Evolutionary conservation across 768 basidiomycete species (phyloP), one percentile per base, ranked within the genome.

Genomic region (Omphalotus guepiniiformis): DNA sequence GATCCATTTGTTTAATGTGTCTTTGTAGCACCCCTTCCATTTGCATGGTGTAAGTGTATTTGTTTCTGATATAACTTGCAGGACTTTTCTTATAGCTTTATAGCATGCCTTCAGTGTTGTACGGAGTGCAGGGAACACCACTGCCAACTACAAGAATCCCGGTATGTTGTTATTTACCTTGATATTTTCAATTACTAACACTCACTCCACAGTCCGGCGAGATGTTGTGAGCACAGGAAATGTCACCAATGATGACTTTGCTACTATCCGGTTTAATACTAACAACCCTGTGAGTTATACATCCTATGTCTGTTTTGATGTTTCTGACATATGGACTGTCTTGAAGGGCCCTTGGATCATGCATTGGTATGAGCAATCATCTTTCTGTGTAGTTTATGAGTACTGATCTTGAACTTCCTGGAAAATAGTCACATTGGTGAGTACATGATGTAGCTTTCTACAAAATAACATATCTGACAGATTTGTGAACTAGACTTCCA

Each of bases 1-100:
- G n/a, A n/a, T n/a, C n/a, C n/a, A n/a, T n/a, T n/a, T n/a, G n/a
- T n/a, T n/a, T n/a, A n/a, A n/a, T n/a, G n/a, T n/a, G n/a, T n/a
- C n/a, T n/a, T n/a, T n/a, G n/a, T n/a, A n/a, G 15, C 74, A 76
- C 48, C 73, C 74, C 7, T 68, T 73, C 59, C 74, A 76, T 55
- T 52, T 75, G 27, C 74, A 75, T 44, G 74, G 74, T 4, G 73
- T 75, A 60, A 43, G 70, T 62, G 21, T 21, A 28, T 3, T n/a
- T n/a, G 30, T 27, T 23, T 15, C 8, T 4, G 27, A 11, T 30
- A 36, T 8, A 42, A 25, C 15, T 32, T 35, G 15, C 23, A 21
- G 27, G 21, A 7, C 12, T 19, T 13, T 19, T 42, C n/a, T 12
- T 13, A 23, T 37, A 18, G 30, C 9, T 32, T 32, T 12, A 15